phyloP scores from a whole-genome alignment of 768 basidiomycete genomes.

The Obba rivulosa region DNA sequence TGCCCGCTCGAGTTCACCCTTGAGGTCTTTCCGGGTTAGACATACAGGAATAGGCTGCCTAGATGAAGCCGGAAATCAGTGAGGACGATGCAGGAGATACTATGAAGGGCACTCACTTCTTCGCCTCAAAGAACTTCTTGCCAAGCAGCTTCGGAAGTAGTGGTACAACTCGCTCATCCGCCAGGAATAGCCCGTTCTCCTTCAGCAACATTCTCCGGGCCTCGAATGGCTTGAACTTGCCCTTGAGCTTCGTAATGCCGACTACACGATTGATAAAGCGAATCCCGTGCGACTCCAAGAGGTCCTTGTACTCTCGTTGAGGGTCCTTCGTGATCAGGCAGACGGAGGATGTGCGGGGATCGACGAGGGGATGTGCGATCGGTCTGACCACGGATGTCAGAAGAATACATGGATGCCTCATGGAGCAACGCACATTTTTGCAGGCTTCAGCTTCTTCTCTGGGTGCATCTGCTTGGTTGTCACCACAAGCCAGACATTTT shows the following conservation, averaged over 20 bases:
- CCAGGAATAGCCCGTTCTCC: constrained; percentile 90
- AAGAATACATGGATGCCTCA: neutral
- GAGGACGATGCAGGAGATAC: constrained; percentile 5
- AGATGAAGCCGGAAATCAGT: neutral
- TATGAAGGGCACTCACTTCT: constrained; percentile 62
- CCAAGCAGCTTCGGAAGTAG: constrained; percentile 84
- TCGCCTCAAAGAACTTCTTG: constrained; percentile 87
- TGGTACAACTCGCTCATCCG: constrained; percentile 88
- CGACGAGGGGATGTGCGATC: constrained; percentile 75
- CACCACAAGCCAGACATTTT: constrained; percentile 85
- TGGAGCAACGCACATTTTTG: constrained; percentile 62
- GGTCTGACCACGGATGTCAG: constrained; percentile 38
- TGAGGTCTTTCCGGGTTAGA: constrained; percentile 82
- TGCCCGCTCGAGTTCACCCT: constrained; percentile 87
- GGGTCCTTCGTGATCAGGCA: constrained; percentile 96
- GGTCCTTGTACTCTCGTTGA: constrained; percentile 93
- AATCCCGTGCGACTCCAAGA: constrained; percentile 70
- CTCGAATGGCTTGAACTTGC: constrained; percentile 85
- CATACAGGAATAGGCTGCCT: constrained; percentile 97
- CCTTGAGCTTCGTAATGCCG: constrained; percentile 86
- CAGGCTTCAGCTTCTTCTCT: constrained; percentile 72
- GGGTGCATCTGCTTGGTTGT: constrained; percentile 80
- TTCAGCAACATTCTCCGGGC: constrained; percentile 77
- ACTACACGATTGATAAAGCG: constrained; percentile 91
- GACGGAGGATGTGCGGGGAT: constrained; percentile 73